Conservation (phyloP, 1,284 basidiomycete genomes). For the Austropuccinia psidii region DNA sequence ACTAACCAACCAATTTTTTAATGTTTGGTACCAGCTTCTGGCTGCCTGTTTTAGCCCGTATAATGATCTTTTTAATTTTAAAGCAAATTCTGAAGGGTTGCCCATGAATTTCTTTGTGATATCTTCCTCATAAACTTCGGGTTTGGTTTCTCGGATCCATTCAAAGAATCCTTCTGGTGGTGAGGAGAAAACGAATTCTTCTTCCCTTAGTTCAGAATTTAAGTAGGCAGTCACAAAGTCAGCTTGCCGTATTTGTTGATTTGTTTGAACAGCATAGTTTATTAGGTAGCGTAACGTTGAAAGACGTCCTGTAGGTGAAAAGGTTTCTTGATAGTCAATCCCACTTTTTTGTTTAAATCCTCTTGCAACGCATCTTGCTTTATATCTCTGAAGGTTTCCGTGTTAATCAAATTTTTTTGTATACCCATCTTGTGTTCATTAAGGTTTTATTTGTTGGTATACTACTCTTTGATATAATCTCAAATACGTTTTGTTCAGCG, state of each 20-base stretch:
- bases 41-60: conserved; percentile 26
- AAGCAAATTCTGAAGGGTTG: conserved; percentile 7
- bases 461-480: conserved; percentile 4
- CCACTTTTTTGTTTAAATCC: conserved; percentile 29
- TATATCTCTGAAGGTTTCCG: conserved; percentile 17
- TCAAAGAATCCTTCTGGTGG: conserved; percentile 21
- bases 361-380: conserved; percentile 28
- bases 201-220: conserved; percentile 17
- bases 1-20: not conserved
- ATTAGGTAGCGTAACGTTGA: conserved; percentile 5
- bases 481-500: conserved; percentile 10
- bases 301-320: conserved; percentile 23
- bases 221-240: conserved; percentile 17
- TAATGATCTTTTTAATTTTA: conserved; percentile 37
- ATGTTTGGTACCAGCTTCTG: conserved; percentile 12
- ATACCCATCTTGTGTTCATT: conserved; percentile 22
- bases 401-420: conserved; percentile 14
- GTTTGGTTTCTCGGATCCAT: conserved; percentile 21
- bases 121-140: not conserved
- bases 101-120: not conserved
- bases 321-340: conserved; percentile 25
- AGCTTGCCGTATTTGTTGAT: conserved; percentile 7
- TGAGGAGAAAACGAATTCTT: conserved; percentile 9
- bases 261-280: not conserved
- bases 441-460: not conserved